phyloP scores from a whole-genome alignment of 768 basidiomycete genomes.

The Russula sp. region DNA sequence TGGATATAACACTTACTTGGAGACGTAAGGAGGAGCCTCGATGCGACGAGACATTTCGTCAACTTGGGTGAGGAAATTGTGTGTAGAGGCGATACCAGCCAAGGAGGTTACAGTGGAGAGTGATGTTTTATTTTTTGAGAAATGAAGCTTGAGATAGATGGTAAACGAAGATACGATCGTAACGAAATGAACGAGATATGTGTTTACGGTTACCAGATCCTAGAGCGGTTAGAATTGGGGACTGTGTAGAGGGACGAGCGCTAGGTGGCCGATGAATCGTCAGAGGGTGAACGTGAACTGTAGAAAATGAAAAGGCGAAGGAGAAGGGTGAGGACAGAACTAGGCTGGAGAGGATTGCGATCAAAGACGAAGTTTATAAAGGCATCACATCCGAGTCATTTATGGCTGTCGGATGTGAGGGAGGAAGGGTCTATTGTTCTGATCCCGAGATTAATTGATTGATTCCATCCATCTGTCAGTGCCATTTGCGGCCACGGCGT shows the following conservation, averaged over 20 bases:
- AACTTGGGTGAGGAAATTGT: background rate
- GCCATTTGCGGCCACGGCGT: too few relatives aligned
- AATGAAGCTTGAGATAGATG: background rate
- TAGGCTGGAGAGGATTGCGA: conserved; percentile 4
- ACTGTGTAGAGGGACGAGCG: conserved; percentile 6
- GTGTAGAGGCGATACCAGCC: background rate
- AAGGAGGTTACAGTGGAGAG: background rate
- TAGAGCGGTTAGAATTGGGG: conserved; percentile 15
- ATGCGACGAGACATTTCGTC: conserved; percentile 49
- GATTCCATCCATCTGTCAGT: too few relatives aligned
- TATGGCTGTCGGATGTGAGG: conserved; percentile 17
- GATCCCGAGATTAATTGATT: too few relatives aligned
- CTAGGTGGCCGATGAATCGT: conserved; percentile 12
- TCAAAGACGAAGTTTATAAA: conserved; percentile 19
- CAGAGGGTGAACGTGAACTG: conserved; percentile 16
- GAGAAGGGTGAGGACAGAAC: conserved; percentile 9
- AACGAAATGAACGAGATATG: conserved; percentile 14
- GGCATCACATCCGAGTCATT: conserved; percentile 20
- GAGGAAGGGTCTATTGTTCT: conserved; percentile 11
- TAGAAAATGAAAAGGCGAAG: conserved; percentile 9
- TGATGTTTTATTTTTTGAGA: background rate
- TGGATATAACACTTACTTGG: conserved; percentile 26
- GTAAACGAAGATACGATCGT: conserved; percentile 10
- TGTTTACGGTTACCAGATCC: conserved; percentile 17
- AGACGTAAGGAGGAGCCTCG: conserved; percentile 30